These are phyloP conservation scores for Diplogelasinospora grovesii DNA, from an alignment of 495 filamentous ascomycete genomes.

Conservation along the genomic window DNA sequence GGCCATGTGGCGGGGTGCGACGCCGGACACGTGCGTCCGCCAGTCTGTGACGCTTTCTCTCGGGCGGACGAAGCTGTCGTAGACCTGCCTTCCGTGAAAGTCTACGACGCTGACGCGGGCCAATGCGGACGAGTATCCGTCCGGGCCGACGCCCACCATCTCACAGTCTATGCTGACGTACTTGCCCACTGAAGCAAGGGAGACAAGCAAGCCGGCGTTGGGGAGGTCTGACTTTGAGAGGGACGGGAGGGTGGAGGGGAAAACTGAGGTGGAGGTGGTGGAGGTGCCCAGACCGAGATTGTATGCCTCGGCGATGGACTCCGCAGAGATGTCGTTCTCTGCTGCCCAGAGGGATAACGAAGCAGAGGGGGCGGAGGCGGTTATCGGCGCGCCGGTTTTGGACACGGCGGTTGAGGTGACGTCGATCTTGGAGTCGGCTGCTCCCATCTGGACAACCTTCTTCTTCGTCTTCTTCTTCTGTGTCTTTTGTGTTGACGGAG, in stretches of 20 bases:
- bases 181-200: conserved; percentile 57
- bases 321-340: conserved; percentile 56
- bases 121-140: conserved; percentile 59
- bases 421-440: conserved; percentile 25
- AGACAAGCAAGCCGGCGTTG: conserved; percentile 47
- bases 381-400: conserved; percentile 21
- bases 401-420: conserved; percentile 2
- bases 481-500: no score
- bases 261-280: no score
- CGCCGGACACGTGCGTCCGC: conserved; percentile 77
- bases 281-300: conserved; percentile 30
- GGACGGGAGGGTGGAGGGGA: no score
- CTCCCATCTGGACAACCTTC: conserved; percentile 24
- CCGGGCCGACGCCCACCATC: conserved; percentile 87
- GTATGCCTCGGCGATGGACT: conserved; percentile 57
- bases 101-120: conserved; percentile 86
- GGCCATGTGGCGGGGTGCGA: conserved; percentile 63
- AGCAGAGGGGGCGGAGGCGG: conserved; percentile 22
- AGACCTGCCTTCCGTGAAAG: conserved; percentile 81
- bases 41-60: conserved; percentile 77
- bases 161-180: conserved; percentile 94
- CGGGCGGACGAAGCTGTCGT: conserved; percentile 84
- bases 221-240: no score
- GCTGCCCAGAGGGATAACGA: conserved; percentile 39
- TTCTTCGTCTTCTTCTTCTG: no score